Percentiles rank a stretch among this genome's conserved stretches.
Evolutionary conservation across 2,329 filamentous ascomycete species (phyloP).

Genomic region (Pseudogymnoascus sp.): DNA sequence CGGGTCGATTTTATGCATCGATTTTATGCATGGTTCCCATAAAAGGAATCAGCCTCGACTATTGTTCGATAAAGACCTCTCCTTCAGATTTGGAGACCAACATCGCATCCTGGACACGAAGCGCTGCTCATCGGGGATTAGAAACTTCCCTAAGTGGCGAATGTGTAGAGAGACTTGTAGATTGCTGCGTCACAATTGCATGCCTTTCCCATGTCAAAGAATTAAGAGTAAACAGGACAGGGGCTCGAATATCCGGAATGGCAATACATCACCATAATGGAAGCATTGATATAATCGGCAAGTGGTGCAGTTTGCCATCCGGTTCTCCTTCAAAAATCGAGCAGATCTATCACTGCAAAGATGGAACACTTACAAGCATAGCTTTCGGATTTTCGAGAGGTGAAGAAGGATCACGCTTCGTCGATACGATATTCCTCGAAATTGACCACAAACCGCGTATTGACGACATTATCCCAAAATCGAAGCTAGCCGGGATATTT

Average conservation of each 20-base stretch:
- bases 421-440: background rate
- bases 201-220: background rate
- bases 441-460: background rate
- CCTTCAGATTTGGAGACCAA: background rate
- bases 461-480: background rate
- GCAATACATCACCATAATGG: slow-evolving; percentile 4
- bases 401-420: background rate
- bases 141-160: background rate
- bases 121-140: background rate
- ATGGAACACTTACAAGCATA: slow-evolving; percentile 6
- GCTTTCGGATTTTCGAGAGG: background rate
- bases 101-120: background rate
- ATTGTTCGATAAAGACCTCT: slow-evolving; percentile 1
- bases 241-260: background rate
- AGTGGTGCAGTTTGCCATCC: background rate
- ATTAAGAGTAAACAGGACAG: background rate
- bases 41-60: background rate
- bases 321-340: background rate
- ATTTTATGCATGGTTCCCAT: background rate
- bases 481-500: background rate
- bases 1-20: background rate
- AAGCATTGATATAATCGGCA: background rate
- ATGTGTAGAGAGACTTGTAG: background rate
- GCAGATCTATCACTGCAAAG: background rate
- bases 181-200: background rate